Evolutionary conservation across 495 filamentous ascomycete species (phyloP), one percentile per base, ranked within the genome.

Genomic region (Neurospora africana): DNA sequence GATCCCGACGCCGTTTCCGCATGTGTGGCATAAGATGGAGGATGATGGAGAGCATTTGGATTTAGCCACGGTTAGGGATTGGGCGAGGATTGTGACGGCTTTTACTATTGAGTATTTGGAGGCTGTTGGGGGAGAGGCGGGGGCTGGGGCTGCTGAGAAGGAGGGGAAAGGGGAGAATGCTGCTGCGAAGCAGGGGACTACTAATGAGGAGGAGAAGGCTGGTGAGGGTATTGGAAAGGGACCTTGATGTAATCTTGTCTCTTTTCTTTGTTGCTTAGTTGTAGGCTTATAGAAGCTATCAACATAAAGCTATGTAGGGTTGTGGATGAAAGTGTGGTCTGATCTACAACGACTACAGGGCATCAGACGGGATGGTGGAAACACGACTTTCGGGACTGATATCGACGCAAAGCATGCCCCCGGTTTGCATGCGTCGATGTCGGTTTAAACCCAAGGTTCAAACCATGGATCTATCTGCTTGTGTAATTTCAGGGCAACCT

Each of bases 61-160:
- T 80, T 79, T 89, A 71, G 82, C 86, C 6, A 94, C 92, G 0
- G 88, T 94, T 15, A 87, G 90, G 77, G 94, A 98, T 75, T 98
- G 94, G 94, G 87, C 90, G 69, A 85, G 86, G 76, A 86, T 98
- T 21, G 79, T 92, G 35, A 89, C 91, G 7, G 93, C 89, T 1
- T 97, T 97, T 83, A 87, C 88, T 44, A 88, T 91, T 2, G 94
- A 96, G 80, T 97, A 92, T 92, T 86, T 98, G 88, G 94, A 85
- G 69, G 53, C 53, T 33, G 30, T 7, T 19, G 30, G 68, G 27
- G 53, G 6, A 19, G 53, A 35, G 53, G 27, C 13, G 7, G 27
- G 27, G 53, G 27, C 30, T 65, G 27, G 9, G 44, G 9, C 53
- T 61, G 53, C 5, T 65, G 53, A 15, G 53, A 65, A 65, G 53